phyloP scores from a whole-genome alignment of 2,329 filamentous ascomycete species.

The Arthrobotrys megalospora region DNA sequence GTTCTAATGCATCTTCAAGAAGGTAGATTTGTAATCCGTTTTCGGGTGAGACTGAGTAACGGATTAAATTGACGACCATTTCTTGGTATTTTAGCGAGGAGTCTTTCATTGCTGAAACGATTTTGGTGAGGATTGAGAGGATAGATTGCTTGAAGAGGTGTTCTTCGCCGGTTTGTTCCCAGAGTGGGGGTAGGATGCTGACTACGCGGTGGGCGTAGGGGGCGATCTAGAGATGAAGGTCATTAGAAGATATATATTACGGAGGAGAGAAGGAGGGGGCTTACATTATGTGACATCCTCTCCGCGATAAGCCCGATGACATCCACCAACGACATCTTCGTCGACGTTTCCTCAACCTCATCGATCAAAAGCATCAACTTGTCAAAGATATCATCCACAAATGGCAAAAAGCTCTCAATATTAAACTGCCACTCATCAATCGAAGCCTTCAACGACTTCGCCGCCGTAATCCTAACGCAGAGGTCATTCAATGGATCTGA shows the following conservation, averaged over 20 bases:
- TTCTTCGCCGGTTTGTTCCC: conserved; percentile 87
- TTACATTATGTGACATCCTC: conserved; percentile 81
- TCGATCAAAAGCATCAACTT: conserved; percentile 83
- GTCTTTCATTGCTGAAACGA: conserved; percentile 87
- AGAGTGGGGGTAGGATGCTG: conserved; percentile 82
- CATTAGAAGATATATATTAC: background rate
- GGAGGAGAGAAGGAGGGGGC: conserved; percentile 67
- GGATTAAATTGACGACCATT: conserved; percentile 85
- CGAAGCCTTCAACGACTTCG: conserved; percentile 83
- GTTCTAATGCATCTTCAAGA: conserved; percentile 89
- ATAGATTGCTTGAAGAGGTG: conserved; percentile 96
- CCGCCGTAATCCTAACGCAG: conserved; percentile 92
- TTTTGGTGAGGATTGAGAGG: conserved; percentile 83
- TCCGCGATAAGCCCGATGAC: conserved; percentile 86
- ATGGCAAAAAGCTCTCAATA: conserved; percentile 81
- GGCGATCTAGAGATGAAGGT: conserved; percentile 66
- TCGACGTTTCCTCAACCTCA: conserved; percentile 85
- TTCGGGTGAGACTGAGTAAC: conserved; percentile 81
- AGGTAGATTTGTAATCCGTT: conserved; percentile 84
- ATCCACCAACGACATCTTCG: conserved; percentile 89
- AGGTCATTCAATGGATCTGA: conserved; percentile 86
- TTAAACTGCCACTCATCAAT: conserved; percentile 88
- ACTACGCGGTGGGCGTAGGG: conserved; percentile 85
- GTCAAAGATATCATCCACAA: conserved; percentile 79
- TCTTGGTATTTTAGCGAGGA: conserved; percentile 83